phyloP scores from a whole-genome alignment of 495 filamentous ascomycete species.

The Xylaria curta region DNA sequence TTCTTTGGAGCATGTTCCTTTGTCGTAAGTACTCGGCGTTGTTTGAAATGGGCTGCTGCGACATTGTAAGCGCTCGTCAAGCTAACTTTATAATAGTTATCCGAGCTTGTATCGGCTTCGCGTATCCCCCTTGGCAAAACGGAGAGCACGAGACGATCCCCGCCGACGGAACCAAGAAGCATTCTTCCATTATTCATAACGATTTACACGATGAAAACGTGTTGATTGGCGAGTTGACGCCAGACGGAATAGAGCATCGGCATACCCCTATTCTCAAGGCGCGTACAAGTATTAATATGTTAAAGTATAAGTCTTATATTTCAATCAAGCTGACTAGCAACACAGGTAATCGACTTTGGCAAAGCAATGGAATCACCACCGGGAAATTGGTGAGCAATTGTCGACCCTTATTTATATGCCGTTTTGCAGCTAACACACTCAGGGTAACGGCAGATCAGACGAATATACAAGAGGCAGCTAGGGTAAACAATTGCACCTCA shows the following conservation, averaged over 20 bases:
- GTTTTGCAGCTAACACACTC: not conserved
- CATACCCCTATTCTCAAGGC: conserved; percentile 14
- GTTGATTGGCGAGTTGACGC: conserved; percentile 7
- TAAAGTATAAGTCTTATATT: not conserved
- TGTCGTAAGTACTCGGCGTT: conserved; percentile 2
- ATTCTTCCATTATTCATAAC: conserved; percentile 16
- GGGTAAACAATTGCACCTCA: not conserved
- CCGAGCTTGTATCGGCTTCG: conserved; percentile 18
- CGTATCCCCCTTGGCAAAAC: conserved; percentile 4
- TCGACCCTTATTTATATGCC: not conserved
- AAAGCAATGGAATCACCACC: not conserved
- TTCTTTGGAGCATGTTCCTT: conserved; percentile 17
- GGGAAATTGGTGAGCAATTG: not conserved
- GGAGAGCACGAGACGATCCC: not conserved
- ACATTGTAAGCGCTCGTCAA: not conserved
- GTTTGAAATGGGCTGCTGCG: not conserved
- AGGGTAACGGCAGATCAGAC: conserved; percentile 6
- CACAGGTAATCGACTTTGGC: conserved; percentile 14
- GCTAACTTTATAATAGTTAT: not conserved
- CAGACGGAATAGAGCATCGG: not conserved
- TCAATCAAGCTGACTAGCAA: not conserved
- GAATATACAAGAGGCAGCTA: conserved; percentile 18
- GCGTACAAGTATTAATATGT: not conserved
- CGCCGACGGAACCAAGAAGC: not conserved
- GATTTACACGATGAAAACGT: conserved; percentile 21